Evolutionary conservation across 1,139 yeast genomes (phyloP).

Genomic region (Scheffersomyces titani): DNA sequence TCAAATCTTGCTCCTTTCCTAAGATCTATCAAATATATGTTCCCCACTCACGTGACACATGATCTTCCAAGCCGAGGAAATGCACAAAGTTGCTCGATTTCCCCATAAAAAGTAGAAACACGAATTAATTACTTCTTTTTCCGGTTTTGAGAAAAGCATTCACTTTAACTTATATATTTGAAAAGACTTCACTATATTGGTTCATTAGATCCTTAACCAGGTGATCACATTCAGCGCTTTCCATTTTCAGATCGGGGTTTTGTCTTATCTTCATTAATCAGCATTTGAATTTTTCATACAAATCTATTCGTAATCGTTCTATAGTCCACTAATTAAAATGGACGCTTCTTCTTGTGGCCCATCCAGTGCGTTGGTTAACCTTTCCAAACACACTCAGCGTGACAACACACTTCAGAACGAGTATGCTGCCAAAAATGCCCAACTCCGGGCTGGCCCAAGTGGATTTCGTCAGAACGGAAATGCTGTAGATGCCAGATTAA

Average conservation of each 20-base stretch:
- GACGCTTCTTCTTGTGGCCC: conserved; percentile 28
- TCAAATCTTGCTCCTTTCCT: neutral
- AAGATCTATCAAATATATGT: neutral
- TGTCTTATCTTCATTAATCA: neutral
- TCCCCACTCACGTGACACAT: neutral
- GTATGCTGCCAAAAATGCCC: conserved; percentile 9
- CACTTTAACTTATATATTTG: neutral
- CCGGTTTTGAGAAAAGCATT: neutral
- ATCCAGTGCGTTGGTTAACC: conserved; percentile 21
- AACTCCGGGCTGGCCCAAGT: conserved; percentile 7
- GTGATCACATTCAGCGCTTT: neutral
- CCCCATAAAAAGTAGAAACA: neutral
- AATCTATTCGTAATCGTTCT: neutral
- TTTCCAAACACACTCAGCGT: conserved; percentile 24
- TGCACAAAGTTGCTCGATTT: neutral
- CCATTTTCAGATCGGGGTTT: neutral
- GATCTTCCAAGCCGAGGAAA: neutral
- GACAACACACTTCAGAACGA: conserved; percentile 25
- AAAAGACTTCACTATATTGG: no score
- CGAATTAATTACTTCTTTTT: neutral
- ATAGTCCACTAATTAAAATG: conserved; percentile 8
- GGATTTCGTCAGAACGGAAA: conserved; percentile 8
- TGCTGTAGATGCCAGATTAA: conserved; percentile 29
- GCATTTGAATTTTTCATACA: neutral
- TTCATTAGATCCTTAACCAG: neutral